Evolutionary conservation across 768 basidiomycete genomes (phyloP), one percentile per base, ranked within the genome.

Genomic region (Zangia roseola): DNA sequence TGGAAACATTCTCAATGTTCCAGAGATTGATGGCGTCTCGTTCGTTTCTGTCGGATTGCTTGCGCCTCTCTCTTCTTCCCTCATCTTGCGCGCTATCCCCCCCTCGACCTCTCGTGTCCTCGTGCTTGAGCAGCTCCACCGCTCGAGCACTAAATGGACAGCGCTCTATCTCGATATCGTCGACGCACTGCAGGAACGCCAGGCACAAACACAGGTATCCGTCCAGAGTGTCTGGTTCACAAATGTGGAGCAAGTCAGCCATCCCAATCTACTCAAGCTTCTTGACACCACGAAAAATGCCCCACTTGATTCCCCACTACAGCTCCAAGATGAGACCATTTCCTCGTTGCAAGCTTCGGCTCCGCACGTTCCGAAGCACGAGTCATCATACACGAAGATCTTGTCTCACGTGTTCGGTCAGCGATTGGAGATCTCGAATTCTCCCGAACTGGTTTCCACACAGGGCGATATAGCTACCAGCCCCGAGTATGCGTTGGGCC

Each of bases 401-500:
- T 81, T 99, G 46, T 68, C 77, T 6, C 86, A 91, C 48, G 73
- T 97, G 28, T 94, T 97, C 64, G 76, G 73, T 35, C 81, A 84
- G 8, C 80, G 90, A 2, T 73, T 98, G 1, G 86, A 94, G 53
- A 78, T 99, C 50, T 76, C 85, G 60, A 98, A 99, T 69, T 83
- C 87, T 4, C 94, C 92, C 0, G 72, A 79, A 36, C 76, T 88
- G 16, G 82, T 92, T 43, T 63, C 79, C 10, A 68, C 83, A 13
- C 80, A 88, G 49, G 93, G 92, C 10, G 71, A 78, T 38, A 67
- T 83, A 38, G 91, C 92, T 16, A 95, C 94, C 10, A 86, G 80
- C n/a, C 97, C 95, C 2, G 92, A 97, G 64, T 97, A 86, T 62
- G 95, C 97, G 1, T 79, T 98, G 30, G 95, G 97, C 12, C 87